Conservation (phyloP, 306 rosid species). For the Castanea mollissima region DNA sequence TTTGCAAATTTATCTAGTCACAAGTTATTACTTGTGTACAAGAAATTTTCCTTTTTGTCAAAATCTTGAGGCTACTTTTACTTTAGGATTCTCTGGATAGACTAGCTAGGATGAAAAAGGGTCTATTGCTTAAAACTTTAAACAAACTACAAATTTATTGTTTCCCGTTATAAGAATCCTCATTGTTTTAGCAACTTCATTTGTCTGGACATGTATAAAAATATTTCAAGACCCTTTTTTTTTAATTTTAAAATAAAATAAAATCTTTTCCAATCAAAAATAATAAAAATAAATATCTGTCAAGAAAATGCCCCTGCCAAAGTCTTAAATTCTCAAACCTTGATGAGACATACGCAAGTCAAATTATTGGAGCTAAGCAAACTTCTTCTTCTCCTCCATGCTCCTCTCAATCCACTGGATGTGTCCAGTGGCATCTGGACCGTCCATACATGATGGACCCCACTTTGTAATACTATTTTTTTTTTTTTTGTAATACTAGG, state of each 20-base stretch:
- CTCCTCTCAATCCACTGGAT: slow-evolving; percentile 21
- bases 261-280: not conserved
- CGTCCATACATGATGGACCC: slow-evolving; percentile 28
- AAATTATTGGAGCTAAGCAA: slow-evolving; percentile 29
- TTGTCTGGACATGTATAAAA: too few species aligned
- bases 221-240: not conserved
- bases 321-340: slow-evolving; percentile 5
- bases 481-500: slow-evolving; percentile 29
- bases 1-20: slow-evolving; percentile 43
- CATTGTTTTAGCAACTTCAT: not conserved
- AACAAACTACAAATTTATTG: slow-evolving; percentile 21
- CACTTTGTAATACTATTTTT: not conserved
- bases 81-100: not conserved
- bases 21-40: slow-evolving; percentile 37
- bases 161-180: not conserved
- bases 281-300: slow-evolving; percentile 7
- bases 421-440: slow-evolving; percentile 27
- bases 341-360: slow-evolving; percentile 29
- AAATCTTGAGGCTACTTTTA: slow-evolving; percentile 28
- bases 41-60: slow-evolving; percentile 28
- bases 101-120: slow-evolving; percentile 2
- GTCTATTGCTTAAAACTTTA: slow-evolving; percentile 34
- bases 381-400: not conserved
- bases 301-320: not conserved
- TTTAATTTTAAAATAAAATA: not conserved